Base-by-base conservation (phyloP, 179 eudicot genomes). In the Vitellaria paradoxa region DNA sequence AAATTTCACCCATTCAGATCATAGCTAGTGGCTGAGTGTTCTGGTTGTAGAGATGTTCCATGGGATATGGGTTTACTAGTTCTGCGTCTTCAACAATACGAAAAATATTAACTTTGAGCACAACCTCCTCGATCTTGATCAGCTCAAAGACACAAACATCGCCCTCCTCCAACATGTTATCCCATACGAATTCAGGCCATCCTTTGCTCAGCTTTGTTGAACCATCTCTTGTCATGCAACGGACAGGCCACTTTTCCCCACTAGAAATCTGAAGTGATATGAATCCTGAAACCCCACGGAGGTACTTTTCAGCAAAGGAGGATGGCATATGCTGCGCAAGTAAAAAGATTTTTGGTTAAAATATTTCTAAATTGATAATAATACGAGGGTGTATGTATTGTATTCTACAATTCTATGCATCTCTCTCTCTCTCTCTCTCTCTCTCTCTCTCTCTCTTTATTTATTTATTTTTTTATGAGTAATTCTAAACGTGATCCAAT, bases 111-210 rank as follows among this genome's bases (percentile, higher is more conserved):
- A 81, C 83, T 65, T 45, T 70, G 9, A 81, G 73, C 45, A 76
- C 80, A 46, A 76, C 50, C 12, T 76, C 53, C 66, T 47, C 66
- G 15, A 18, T 55, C 15, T 70, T 71, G 60, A 70, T 64, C 13
- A 70, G 61, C 65, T 80, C 82, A 67, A 80, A 80, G 24, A 80
- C 26, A 52, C 82, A 80, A 64, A 76, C 76, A 65, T 81, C 83
- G 26, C 83, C 83, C 37, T 81, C 83, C 47, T 70, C 80, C 24
- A 81, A 64, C 26, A 61, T 77, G 40, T 81, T 81, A 21, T 64
- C 83, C n/a, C 64, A 46, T 5, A 76, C 83, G 65, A 81, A 81
- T 53, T 61, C 76, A 23, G 61, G 72, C 83, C 83, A 81, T 10
- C 83, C 83, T 5, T 57, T 70, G 60, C 80, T 76, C 55, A 81